Evolutionary conservation across 2,329 filamentous ascomycete genomes (phyloP), one percentile per base, ranked within the genome.

Genomic region (Colletotrichum limetticola): DNA sequence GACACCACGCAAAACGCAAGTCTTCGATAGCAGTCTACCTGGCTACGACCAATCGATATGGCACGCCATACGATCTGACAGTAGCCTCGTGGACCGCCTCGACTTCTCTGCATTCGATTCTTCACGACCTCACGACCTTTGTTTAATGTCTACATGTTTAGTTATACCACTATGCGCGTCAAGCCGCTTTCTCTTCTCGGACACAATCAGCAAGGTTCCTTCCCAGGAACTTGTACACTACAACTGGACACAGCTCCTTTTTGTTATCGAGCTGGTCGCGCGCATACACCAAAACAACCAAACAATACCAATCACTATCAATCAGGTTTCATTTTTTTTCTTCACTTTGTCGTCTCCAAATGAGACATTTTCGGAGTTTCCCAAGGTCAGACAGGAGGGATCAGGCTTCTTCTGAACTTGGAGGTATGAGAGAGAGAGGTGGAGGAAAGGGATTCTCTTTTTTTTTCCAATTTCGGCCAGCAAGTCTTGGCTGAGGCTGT

Each of bases 111-210:
- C 72, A 56, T 75, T 75, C 72, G 66, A 73, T 75, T 75, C 72
- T 71, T 75, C 65, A 75, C 74, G 74, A 75, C 66, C 74, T 75
- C 57, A 75, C 74, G 74, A 75, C 74, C 74, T 74, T 75, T 73
- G 66, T 63, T 75, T 75, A 74, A 75, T 75, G 74, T 75, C 69
- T 75, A 75, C 66, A 69, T 74, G 52, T 74, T 74, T 68, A 72
- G 69, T 57, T 73, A 70, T 75, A 69, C 65, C 69, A 75, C n/a
- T 52, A 53, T 63, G 74, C 70, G 70, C 71, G 66, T 35, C 56
- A 56, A 75, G 72, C 59, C 72, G 72, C 72, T 67, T 74, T 74
- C 71, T 62, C 46, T 74, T 74, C 71, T 67, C 68, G 62, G 55
- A 72, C 63, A 72, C 68, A 72, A 58, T 63, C 71, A 49, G 53